Evolutionary conservation across 192 early-diverging fungal species (phyloP).

Genomic region (Mortierella hygrophila): DNA sequence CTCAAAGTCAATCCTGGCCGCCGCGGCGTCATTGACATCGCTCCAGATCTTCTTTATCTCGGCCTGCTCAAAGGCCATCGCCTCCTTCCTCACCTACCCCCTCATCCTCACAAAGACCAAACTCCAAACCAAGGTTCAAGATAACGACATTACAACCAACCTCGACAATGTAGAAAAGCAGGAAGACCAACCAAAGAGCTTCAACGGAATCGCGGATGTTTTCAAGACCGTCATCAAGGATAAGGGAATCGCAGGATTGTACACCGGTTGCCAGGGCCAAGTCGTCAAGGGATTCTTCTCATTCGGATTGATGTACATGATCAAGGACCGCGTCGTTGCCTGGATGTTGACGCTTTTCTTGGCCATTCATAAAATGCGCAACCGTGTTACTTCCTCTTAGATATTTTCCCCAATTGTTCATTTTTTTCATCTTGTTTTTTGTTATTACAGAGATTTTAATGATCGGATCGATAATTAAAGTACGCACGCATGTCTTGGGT

Average conservation of each 20-base stretch:
- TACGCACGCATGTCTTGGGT: too few relatives aligned
- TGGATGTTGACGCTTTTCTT: constrained; percentile 61
- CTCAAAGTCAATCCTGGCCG: constrained; percentile 33
- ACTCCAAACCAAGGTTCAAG: constrained; percentile 46
- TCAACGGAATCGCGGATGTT: constrained; percentile 36
- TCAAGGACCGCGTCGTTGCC: constrained; percentile 65
- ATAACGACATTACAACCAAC: background rate
- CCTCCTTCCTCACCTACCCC: constrained; percentile 64
- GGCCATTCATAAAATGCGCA: constrained; percentile 41
- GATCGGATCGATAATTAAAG: background rate
- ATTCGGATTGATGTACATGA: constrained; percentile 67
- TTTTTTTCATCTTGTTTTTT: background rate
- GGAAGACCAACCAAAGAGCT: constrained; percentile 16
- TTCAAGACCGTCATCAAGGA: constrained; percentile 53
- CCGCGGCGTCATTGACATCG: constrained; percentile 43
- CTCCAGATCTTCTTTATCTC: constrained; percentile 62
- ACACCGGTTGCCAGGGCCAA: constrained; percentile 59
- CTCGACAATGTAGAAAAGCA: background rate
- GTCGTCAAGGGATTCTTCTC: constrained; percentile 69
- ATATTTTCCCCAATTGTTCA: background rate
- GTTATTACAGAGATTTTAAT: background rate
- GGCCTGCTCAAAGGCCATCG: constrained; percentile 61
- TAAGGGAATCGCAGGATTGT: constrained; percentile 37
- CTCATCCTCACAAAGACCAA: constrained; percentile 63
- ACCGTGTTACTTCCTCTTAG: constrained; percentile 35